These are phyloP conservation scores for Entomortierella beljakovae DNA, from an alignment of 192 early-diverging fungal species.

Conservation along the genomic window DNA sequence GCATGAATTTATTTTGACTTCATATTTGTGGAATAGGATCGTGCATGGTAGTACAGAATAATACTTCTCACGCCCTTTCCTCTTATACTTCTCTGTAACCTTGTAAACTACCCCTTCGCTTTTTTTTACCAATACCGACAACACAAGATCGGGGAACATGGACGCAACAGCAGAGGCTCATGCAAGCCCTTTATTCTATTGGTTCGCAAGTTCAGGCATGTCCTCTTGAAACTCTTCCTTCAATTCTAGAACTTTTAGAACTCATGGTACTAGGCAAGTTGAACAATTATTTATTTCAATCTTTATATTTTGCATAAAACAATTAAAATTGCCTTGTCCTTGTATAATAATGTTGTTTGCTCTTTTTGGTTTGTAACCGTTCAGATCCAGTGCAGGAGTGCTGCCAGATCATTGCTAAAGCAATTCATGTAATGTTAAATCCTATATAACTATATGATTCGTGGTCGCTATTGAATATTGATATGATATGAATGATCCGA, in stretches of 20 bases:
- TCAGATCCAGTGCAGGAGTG: conserved; percentile 41
- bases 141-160: conserved; percentile 25
- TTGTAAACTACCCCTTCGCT: not conserved
- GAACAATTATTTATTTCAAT: too few species aligned
- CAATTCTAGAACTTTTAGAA: conserved; percentile 18
- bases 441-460: too few species aligned
- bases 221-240: conserved; percentile 17
- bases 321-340: not conserved
- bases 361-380: not conserved
- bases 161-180: conserved; percentile 49
- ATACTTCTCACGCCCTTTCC: not conserved
- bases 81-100: not conserved
- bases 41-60: conserved; percentile 4
- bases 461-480: too few species aligned
- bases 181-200: conserved; percentile 43
- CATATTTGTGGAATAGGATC: not conserved
- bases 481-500: too few species aligned
- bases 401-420: conserved; percentile 30
- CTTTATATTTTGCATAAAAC: too few species aligned
- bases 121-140: not conserved
- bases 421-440: conserved; percentile 18
- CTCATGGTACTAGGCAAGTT: conserved; percentile 47
- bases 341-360: not conserved
- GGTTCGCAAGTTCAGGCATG: conserved; percentile 36
- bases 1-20: not conserved